Conservation (phyloP, 1,139 yeast genomes). For the Taphrina wiesneri region DNA sequence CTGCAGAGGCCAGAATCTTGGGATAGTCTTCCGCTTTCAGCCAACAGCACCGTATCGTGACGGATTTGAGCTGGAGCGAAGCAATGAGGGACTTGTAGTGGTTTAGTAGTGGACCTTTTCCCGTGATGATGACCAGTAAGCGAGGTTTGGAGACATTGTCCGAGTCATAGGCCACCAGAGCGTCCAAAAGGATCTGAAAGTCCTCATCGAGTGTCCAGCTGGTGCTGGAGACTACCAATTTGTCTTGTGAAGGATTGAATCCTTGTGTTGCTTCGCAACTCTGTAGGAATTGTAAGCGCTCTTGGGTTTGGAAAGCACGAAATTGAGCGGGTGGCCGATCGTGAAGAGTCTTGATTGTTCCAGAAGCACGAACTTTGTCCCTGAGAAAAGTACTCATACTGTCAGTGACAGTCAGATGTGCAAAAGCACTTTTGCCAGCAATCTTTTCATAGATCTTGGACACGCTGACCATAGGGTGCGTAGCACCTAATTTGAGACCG, state of each 20-base stretch:
- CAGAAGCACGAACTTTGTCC: neutral
- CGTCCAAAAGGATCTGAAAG: constrained; percentile 65
- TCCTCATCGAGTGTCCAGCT: constrained; percentile 97
- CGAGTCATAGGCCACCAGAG: constrained; percentile 63
- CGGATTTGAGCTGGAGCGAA: constrained; percentile 44
- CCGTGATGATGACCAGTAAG: constrained; percentile 74
- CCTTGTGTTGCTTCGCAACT: constrained; percentile 51
- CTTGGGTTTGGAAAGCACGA: constrained; percentile 50
- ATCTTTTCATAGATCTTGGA: constrained; percentile 59
- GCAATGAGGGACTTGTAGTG: constrained; percentile 49
- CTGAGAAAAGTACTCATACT: constrained; percentile 56
- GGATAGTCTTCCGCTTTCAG: constrained; percentile 80
- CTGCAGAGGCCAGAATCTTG: constrained; percentile 68
- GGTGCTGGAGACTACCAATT: constrained; percentile 73
- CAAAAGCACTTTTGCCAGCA: constrained; percentile 63
- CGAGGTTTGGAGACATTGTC: constrained; percentile 49
- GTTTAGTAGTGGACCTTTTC: constrained; percentile 83
- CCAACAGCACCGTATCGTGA: constrained; percentile 71
- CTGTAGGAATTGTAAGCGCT: constrained; percentile 6
- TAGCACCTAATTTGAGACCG: constrained; percentile 58
- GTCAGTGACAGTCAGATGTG: constrained; percentile 78
- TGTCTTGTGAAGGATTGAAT: constrained; percentile 1
- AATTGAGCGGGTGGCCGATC: constrained; percentile 77
- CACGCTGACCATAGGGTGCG: constrained; percentile 63
- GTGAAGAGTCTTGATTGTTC: constrained; percentile 49